Conservation (phyloP, 805 yeast genomes). For the Suhomyces emberorum region DNA sequence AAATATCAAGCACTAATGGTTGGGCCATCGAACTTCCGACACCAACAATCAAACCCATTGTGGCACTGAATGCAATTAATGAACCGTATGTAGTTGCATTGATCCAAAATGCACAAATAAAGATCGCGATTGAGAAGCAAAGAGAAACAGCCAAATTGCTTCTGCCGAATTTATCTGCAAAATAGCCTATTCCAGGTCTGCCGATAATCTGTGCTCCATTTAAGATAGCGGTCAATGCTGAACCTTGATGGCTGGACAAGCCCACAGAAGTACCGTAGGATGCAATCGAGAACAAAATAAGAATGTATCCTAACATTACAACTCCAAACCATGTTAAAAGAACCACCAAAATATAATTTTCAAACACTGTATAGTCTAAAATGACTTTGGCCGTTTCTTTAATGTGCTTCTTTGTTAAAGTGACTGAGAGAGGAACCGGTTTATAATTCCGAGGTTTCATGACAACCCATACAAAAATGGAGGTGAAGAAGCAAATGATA, state of each 20-base stretch:
- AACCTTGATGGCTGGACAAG: conserved; percentile 27
- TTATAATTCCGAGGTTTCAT: conserved; percentile 44
- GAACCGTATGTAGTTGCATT: conserved; percentile 31
- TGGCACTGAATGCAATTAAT: conserved; percentile 26
- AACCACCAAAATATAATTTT: conserved; percentile 19
- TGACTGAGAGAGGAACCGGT: conserved; percentile 19
- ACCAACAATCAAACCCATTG: conserved; percentile 32
- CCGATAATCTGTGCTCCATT: conserved; percentile 49
- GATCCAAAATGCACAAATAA: conserved; percentile 38
- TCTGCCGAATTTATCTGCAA: conserved; percentile 49
- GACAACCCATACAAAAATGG: conserved; percentile 39
- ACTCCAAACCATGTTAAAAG: conserved; percentile 35
- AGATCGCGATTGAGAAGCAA: conserved; percentile 21
- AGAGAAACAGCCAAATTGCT: conserved; percentile 28
- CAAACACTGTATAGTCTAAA: conserved; percentile 31
- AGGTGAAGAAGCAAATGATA: conserved; percentile 25
- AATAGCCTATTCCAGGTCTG: conserved; percentile 44
- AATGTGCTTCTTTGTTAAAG: conserved; percentile 19
- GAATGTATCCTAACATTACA: conserved; percentile 36
- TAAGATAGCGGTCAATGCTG: conserved; percentile 31
- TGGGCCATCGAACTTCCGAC: conserved; percentile 22
- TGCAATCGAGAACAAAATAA: conserved; percentile 34
- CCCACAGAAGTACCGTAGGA: conserved; percentile 47
- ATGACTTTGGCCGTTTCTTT: conserved; percentile 27
- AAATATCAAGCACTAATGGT: conserved; percentile 8